These are phyloP conservation scores for Oidiodendron maius DNA, from an alignment of 495 filamentous ascomycete species.

Conservation along the genomic window DNA sequence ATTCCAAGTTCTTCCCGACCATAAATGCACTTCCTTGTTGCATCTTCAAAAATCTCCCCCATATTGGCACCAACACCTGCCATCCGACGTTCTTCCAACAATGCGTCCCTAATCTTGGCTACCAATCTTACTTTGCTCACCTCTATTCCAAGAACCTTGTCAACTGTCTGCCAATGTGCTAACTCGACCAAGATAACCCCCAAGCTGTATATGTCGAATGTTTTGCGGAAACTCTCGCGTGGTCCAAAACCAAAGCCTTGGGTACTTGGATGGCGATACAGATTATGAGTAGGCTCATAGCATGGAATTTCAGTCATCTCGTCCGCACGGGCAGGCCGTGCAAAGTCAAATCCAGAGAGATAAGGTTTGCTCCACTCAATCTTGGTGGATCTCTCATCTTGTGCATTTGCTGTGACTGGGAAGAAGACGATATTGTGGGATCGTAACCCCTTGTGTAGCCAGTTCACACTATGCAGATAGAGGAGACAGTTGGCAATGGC, in stretches of 20 bases:
- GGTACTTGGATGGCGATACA: conserved; percentile 43
- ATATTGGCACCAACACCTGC: conserved; percentile 20
- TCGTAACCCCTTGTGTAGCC: conserved; percentile 53
- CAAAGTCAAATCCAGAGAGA: conserved; percentile 49
- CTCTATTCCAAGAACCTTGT: conserved; percentile 34
- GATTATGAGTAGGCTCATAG: conserved; percentile 35
- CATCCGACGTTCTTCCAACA: conserved; percentile 19
- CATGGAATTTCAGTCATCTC: conserved; percentile 44
- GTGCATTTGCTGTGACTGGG: conserved; percentile 10
- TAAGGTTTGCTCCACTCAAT: conserved; percentile 30
- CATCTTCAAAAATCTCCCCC: conserved; percentile 25
- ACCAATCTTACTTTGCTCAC: conserved; percentile 14
- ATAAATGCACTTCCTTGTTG: conserved; percentile 26
- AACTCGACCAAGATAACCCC: conserved; percentile 45
- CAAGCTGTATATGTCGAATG: conserved; percentile 45
- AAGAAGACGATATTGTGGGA: conserved; percentile 49
- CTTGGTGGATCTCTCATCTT: neutral
- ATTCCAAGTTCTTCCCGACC: conserved; percentile 28
- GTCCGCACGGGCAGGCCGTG: conserved; percentile 40
- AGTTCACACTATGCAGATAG: conserved; percentile 46
- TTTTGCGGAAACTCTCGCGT: conserved; percentile 37
- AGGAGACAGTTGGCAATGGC: conserved; percentile 14
- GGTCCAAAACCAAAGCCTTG: conserved; percentile 31
- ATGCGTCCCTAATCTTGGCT: conserved; percentile 5
- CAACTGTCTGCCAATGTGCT: conserved; percentile 43